These are phyloP conservation scores for Plasmodium falciparum DNA, from an alignment of 169 alveolate genomes.

Conservation along the genomic window DNA sequence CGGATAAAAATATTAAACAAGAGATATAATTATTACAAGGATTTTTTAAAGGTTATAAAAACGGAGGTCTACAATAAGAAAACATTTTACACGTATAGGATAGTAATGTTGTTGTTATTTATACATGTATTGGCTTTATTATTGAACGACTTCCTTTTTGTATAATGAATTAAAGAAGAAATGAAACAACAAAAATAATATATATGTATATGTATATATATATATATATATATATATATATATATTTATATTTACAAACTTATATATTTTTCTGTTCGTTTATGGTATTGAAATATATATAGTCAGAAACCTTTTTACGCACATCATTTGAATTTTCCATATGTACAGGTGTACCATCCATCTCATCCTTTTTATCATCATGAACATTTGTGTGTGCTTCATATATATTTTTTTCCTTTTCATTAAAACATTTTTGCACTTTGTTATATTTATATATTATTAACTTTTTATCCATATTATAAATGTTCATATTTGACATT, in stretches of 20 bases:
- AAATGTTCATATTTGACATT: not conserved
- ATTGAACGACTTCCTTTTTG: slow-evolving; percentile 59
- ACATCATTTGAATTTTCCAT: not conserved
- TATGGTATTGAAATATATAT: slow-evolving; percentile 16
- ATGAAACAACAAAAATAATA: not conserved
- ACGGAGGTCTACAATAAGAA: slow-evolving; percentile 67
- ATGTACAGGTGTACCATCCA: not conserved
- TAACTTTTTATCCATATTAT: slow-evolving; percentile 8
- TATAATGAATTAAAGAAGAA: slow-evolving; percentile 1
- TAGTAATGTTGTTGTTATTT: slow-evolving; percentile 54
- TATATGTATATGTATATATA: no score
- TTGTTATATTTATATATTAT: slow-evolving; percentile 60
- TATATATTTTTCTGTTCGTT: not conserved
- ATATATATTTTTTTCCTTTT: slow-evolving; percentile 10
- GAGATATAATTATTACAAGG: slow-evolving; percentile 71
- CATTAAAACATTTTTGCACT: slow-evolving; percentile 21
- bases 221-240: no score
- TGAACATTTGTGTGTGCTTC: not conserved
- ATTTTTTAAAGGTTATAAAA: slow-evolving; percentile 62
- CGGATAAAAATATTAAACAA: slow-evolving; percentile 61
- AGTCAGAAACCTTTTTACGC: slow-evolving; percentile 8
- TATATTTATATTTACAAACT: no score
- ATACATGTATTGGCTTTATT: slow-evolving; percentile 69
- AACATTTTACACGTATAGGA: slow-evolving; percentile 45
- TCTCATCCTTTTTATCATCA: not conserved